These are phyloP conservation scores for Ustilago sp. DNA, from an alignment of 1,284 basidiomycete genomes.

Conservation along the genomic window DNA sequence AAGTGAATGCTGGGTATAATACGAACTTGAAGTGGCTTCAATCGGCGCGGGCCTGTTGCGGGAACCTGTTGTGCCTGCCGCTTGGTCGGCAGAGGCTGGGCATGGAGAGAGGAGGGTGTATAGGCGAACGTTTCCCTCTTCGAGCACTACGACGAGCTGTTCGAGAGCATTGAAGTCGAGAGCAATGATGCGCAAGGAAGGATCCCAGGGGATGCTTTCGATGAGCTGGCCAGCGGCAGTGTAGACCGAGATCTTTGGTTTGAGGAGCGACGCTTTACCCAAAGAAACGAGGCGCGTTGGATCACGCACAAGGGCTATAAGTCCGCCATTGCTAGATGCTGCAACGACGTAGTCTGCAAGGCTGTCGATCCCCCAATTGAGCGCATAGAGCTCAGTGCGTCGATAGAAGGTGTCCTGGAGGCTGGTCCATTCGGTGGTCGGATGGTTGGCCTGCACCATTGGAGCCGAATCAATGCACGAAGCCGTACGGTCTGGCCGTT, in stretches of 20 bases:
- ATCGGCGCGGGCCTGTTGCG: constrained; percentile 29
- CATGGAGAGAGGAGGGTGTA: constrained; percentile 77
- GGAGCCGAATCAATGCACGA: not conserved
- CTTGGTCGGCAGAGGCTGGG: constrained; percentile 29
- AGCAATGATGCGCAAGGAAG: constrained; percentile 77
- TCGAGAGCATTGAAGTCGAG: constrained; percentile 87
- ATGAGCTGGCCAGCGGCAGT: constrained; percentile 71
- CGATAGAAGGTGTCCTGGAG: constrained; percentile 71
- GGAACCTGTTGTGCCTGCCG: constrained; percentile 19
- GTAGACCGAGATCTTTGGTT: constrained; percentile 75
- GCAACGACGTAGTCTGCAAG: constrained; percentile 84
- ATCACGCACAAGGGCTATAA: constrained; percentile 88
- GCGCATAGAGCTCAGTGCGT: constrained; percentile 83
- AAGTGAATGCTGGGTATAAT: constrained; percentile 85
- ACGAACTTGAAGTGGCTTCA: constrained; percentile 73
- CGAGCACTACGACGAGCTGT: constrained; percentile 84
- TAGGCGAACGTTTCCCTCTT: constrained; percentile 89
- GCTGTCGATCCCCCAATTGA: constrained; percentile 82
- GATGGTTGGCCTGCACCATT: constrained; percentile 50
- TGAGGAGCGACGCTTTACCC: constrained; percentile 77
- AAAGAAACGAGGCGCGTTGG: constrained; percentile 82
- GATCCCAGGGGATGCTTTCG: constrained; percentile 78
- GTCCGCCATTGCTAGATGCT: constrained; percentile 86
- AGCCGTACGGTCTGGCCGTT: not conserved
- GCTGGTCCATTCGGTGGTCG: constrained; percentile 61